Base-by-base conservation (phyloP, 1,284 basidiomycete genomes). In the Cystobasidium slooffiae region DNA sequence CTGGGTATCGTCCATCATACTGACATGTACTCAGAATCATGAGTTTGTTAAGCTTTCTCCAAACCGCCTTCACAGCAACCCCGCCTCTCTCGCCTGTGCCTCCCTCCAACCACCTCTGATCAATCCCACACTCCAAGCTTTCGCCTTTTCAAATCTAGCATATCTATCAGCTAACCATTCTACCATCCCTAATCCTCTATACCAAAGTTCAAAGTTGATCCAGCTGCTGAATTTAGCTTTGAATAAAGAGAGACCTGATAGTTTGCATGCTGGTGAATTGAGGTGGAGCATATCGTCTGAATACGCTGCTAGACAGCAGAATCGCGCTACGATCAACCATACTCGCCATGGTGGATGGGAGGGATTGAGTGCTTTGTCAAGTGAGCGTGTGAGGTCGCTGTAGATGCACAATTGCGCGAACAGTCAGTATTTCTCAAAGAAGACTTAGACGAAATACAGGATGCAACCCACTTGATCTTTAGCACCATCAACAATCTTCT, bases 291-390 rank as follows among this genome's bases (percentile, higher is more conserved):
- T 67, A 74, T 96, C 93, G 80, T 92, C 90, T 78, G 88, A 85
- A 90, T 93, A 97, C 1, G 94, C 91, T 49, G 94, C 89, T 22
- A 85, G 85, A 61, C 90, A 87, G 82, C 96, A 98, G 82, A 93
- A 97, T 79, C 93, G 91, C 0, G 94, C 94, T 6, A 92, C 91
- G 75, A 98, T 91, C 51, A 98, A 82, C 82, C 97, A 99, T 79
- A 97, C 88, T 12, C 94, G 90, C 75, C 87, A 91, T 52, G 75
- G 78, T 58, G 76, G 80, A 77, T 87, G 86, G 0, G 86, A 87
- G 0, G 86, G 87, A 31, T 85, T 82, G 52, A 87, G 78, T 62
- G 84, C 83, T n/a, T 81, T 80, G 76, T 87, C 86, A 10, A 87
- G 81, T 86, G 94, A 82, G 64, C 82, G 76, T n/a, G 80, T 80